phyloP scores from a whole-genome alignment of 1,284 basidiomycete genomes.

The Neolentinus lepideus region DNA sequence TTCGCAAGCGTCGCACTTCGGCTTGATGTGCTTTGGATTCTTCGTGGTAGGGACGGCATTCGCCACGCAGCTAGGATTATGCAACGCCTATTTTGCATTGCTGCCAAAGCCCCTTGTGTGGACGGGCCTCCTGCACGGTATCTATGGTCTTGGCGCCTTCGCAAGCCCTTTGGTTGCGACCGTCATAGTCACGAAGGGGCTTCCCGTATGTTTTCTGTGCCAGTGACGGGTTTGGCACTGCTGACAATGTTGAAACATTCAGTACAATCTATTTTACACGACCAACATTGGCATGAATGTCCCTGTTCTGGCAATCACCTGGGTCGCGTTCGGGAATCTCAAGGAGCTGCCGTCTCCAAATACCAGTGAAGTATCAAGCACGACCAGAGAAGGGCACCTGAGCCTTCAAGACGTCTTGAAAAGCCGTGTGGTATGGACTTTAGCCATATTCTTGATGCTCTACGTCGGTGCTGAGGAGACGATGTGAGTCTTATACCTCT shows the following conservation, averaged over 20 bases:
- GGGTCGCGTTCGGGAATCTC: conserved; percentile 19
- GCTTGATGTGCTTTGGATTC: conserved; percentile 25
- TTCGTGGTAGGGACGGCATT: conserved; percentile 22
- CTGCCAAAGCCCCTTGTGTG: conserved; percentile 21
- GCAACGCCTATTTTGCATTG: conserved; percentile 23
- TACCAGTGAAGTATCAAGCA: not conserved
- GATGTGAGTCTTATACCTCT: conserved; percentile 14
- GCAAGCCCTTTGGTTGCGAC: conserved; percentile 24
- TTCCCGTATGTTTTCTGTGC: conserved; percentile 16
- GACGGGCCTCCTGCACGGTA: conserved; percentile 24
- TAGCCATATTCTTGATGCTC: conserved; percentile 23
- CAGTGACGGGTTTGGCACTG: not conserved
- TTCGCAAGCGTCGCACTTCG: conserved; percentile 21
- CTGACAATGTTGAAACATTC: not conserved
- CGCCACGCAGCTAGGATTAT: conserved; percentile 20
- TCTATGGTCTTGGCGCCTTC: conserved; percentile 24
- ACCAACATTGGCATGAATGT: conserved; percentile 22
- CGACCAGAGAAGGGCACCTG: conserved; percentile 7
- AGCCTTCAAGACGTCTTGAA: conserved; percentile 11
- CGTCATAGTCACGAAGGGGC: conserved; percentile 18
- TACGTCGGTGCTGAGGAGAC: conserved; percentile 27
- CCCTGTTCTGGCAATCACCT: conserved; percentile 16
- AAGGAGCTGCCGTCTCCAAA: conserved; percentile 13
- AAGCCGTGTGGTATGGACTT: conserved; percentile 22
- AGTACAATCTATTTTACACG: conserved; percentile 22